Evolutionary conservation across 2,329 filamentous ascomycete genomes (phyloP), one percentile per base, ranked within the genome.

Genomic region (Ophiosphaerella herpotricha): DNA sequence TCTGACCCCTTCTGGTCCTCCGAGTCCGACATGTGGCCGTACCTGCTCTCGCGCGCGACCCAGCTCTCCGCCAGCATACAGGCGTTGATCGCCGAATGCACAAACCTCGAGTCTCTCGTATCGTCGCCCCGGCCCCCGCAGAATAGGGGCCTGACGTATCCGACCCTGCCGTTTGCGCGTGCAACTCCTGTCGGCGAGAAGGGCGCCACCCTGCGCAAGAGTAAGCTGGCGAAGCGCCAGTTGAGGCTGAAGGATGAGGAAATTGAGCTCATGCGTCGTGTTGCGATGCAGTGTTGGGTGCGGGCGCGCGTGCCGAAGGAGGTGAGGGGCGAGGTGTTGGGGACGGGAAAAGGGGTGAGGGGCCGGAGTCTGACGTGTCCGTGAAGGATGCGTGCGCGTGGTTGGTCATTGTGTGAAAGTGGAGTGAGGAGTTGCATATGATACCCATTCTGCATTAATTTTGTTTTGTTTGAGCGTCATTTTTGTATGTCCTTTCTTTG

Each of bases 141-240:
- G 34, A 48, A 60, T 23, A 56, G 68, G 14, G 58, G 52, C 24
- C 54, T 65, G 5, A 60, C 63, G 1, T 58, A 62, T 7, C 63
- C 61, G 0, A 47, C 41, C 2, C 45, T 59, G 7, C 54, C 58
- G 1, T 52, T 60, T n/a, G 29, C 44, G 3, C 35, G 32, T 7
- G 44, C 52, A 1, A 44, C 32, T 3, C 50, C 52, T 12, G 49
- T 35, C 0, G 61, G 62, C 43, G 54, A 57, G 9, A 66, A 63
- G 46, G 70, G 70, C 11, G 61, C 60, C n/a, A 67, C 57, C 50
- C 50, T 73, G 4, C 39, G 59, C 14, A 70, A 75, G 51, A 74
- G 74, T 55, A 75, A 74, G 52, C 64, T 80, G 48, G 77, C 78
- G 2, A 75, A 74, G 54, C 65, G 76, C n/a, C 77, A 79, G 60